Base-by-base conservation (phyloP, 2,329 filamentous ascomycete genomes). In the Drechslerella coelobrocha region DNA sequence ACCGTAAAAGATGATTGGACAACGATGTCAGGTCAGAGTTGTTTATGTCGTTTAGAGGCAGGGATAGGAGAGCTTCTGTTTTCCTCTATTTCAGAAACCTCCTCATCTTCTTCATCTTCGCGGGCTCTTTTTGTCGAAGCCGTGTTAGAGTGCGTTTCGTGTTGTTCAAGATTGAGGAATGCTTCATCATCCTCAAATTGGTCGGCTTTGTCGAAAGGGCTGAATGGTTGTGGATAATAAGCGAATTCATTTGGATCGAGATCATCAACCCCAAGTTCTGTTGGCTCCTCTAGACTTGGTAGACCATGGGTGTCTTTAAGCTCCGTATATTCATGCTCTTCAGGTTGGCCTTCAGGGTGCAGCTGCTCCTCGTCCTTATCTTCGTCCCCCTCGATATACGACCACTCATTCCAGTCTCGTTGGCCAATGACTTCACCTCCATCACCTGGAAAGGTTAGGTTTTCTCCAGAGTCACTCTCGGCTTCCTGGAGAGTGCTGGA, bases 401-500 rank as follows among this genome's bases (percentile, higher is more conserved):
- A 14, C 66, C 66, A 71, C 8, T 62, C 66, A 26, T 62, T 57
- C 66, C 66, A 71, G 24, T 62, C 52, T 6, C 31, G 39, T 27
- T 55, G 26, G 34, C 55, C 24, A 14, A n/a, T n/a, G n/a, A 19
- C 63, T n/a, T 48, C 26, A 19, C 29, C 52, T n/a, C 31, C 45
- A 8, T 55, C 29, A 8, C 21, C 57, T 62, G 61, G 39, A 14
- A 52, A 17, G 9, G 47, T 19, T 4, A 39, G 31, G 1, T 59
- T 26, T 23, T 55, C 43, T 14, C 50, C 29, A 2, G 29, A 2
- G 19, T 55, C 66, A 14, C 24, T 47, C 21, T 52, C 59, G 12
- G 6, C 59, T 45, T 63, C 66, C 17, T 60, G 66, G 23, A 71
- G 47, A 19, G 66, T 71, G 54, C 66, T 71, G 14, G 66, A 71